These are phyloP conservation scores for Eruca vesicaria DNA, from an alignment of 441 rosid species.

Conservation along the genomic window DNA sequence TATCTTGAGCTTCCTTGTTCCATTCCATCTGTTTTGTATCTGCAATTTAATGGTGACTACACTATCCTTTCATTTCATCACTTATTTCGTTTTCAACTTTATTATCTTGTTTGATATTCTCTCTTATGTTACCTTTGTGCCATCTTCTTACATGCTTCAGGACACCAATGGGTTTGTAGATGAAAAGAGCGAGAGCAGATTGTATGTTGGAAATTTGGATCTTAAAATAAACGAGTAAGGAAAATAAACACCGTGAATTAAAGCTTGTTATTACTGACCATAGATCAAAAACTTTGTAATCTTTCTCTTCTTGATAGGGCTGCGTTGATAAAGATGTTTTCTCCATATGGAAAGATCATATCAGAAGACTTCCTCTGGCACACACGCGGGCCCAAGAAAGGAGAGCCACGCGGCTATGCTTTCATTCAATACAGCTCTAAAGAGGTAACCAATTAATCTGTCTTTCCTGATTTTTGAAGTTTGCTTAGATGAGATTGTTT, in stretches of 20 bases:
- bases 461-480: slow-evolving; percentile 4
- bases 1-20: not conserved
- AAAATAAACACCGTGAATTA: not conserved
- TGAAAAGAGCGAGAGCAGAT: slow-evolving; percentile 70
- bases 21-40: not conserved
- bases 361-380: slow-evolving; percentile 96
- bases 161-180: slow-evolving; percentile 47
- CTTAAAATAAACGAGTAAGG: slow-evolving; percentile 84
- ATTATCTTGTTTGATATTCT: not conserved
- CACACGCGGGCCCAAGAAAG: slow-evolving; percentile 88
- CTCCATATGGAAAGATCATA: slow-evolving; percentile 80
- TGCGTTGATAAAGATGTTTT: slow-evolving; percentile 84
- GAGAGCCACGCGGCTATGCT: slow-evolving; percentile 89
- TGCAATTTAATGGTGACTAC: slow-evolving; percentile 15
- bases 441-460: slow-evolving; percentile 62
- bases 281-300: not conserved
- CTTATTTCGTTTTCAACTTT: not conserved
- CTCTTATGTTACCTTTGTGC: slow-evolving; percentile 1
- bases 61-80: not conserved
- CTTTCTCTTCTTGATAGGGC: slow-evolving; percentile 47
- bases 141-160: slow-evolving; percentile 41
- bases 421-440: slow-evolving; percentile 71
- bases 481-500: not conserved
- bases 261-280: not conserved
- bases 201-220: slow-evolving; percentile 84